Percentiles rank a stretch among this genome's conserved stretches.
phyloP scores from a whole-genome alignment of 2,329 filamentous ascomycete species.

The Curvularia verruculosa region DNA sequence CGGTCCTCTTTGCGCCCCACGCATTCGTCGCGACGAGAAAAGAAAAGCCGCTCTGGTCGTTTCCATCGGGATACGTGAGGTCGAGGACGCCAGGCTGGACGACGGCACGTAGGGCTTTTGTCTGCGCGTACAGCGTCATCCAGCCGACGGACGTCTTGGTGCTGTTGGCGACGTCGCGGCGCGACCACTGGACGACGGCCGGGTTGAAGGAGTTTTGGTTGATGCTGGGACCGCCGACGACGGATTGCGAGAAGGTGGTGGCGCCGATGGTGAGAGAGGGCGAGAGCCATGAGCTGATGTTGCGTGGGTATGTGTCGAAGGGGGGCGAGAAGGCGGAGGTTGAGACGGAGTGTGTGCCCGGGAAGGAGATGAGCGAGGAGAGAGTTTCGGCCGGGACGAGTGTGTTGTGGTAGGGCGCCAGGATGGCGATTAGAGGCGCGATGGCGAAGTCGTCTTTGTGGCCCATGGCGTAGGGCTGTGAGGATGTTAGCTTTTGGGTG shows the following conservation, averaged over 20 bases:
- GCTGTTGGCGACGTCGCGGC: too few species aligned
- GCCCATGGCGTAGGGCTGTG: slow-evolving; percentile 60
- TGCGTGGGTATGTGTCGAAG: slow-evolving; percentile 62
- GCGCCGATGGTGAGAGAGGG: slow-evolving; percentile 65
- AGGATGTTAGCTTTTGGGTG: slow-evolving; percentile 2
- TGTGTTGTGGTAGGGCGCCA: slow-evolving; percentile 58
- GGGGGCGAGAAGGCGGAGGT: slow-evolving; percentile 64
- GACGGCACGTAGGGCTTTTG: slow-evolving; percentile 27
- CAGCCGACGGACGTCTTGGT: slow-evolving; percentile 37
- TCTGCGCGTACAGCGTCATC: slow-evolving; percentile 39
- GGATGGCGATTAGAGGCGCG: slow-evolving; percentile 62
- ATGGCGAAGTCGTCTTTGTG: slow-evolving; percentile 66
- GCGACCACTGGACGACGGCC: slow-evolving; percentile 64
- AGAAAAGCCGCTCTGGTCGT: slow-evolving; percentile 56
- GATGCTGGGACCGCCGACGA: slow-evolving; percentile 61
- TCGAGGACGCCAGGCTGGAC: slow-evolving; percentile 49
- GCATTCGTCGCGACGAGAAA: slow-evolving; percentile 58
- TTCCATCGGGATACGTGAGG: slow-evolving; percentile 62
- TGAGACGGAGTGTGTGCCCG: slow-evolving; percentile 60
- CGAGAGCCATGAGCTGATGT: slow-evolving; percentile 65
- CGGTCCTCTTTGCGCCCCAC: slow-evolving; percentile 50
- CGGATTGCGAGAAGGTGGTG: slow-evolving; percentile 62
- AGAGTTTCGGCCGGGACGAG: slow-evolving; percentile 53
- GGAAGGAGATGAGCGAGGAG: slow-evolving; percentile 54
- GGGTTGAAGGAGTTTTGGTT: slow-evolving; percentile 64